Evolutionary conservation across 352 stramenopile species (phyloP).

Genomic region (Pseudoperonospora humuli): DNA sequence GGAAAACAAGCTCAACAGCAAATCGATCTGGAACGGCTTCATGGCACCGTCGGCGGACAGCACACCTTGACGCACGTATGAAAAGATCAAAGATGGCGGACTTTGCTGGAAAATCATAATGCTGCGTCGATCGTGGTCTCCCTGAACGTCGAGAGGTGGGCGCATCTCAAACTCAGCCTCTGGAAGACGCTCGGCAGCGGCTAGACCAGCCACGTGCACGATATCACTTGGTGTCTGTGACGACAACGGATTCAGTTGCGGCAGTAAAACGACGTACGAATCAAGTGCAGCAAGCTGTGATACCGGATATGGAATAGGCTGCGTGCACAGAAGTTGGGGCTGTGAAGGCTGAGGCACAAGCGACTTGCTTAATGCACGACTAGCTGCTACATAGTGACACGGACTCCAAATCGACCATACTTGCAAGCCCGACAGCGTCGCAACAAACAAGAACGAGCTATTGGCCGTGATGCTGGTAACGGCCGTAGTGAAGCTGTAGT

Average conservation of each 20-base stretch:
- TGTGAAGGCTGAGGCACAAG: constrained; percentile 64
- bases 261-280: constrained; percentile 67
- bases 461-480: constrained; percentile 69
- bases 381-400: constrained; percentile 70
- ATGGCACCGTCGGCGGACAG: constrained; percentile 19
- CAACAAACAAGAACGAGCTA: constrained; percentile 80
- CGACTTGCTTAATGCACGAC: constrained; percentile 42
- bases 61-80: constrained; percentile 42
- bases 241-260: constrained; percentile 20
- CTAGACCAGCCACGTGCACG: constrained; percentile 35
- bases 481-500: constrained; percentile 65
- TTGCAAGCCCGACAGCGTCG: constrained; percentile 56
- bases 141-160: constrained; percentile 4
- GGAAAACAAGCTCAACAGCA: constrained; percentile 76
- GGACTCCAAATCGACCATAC: constrained; percentile 86
- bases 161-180: constrained; percentile 53
- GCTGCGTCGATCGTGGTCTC: constrained; percentile 16
- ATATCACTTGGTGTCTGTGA: constrained; percentile 22
- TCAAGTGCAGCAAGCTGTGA: constrained; percentile 64
- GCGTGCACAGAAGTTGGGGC: constrained; percentile 57
- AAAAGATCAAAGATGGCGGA: constrained; percentile 64
- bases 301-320: constrained; percentile 49
- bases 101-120: constrained; percentile 71
- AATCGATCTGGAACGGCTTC: constrained; percentile 52
- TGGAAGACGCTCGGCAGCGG: constrained; percentile 40